phyloP scores from a whole-genome alignment of 1,284 basidiomycete genomes.

The Marasmius oreades region DNA sequence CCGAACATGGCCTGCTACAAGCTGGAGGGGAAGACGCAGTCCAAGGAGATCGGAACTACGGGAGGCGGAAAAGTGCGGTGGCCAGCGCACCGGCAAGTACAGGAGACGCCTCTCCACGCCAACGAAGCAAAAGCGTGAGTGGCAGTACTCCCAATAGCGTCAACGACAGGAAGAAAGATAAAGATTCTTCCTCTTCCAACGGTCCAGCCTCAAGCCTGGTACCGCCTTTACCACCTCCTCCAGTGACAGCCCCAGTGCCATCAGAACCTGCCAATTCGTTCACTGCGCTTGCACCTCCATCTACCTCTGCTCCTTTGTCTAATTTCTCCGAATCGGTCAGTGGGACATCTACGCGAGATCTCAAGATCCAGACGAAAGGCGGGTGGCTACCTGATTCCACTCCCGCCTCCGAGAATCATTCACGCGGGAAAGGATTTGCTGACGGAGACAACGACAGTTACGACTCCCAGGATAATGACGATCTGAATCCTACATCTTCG shows the following conservation, averaged over 20 bases:
- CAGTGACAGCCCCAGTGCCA: slow-evolving; percentile 10
- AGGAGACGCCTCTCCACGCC: background rate
- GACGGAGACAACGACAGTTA: background rate
- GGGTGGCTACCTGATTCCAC: no score
- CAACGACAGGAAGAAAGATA: slow-evolving; percentile 19
- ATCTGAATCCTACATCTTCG: slow-evolving; percentile 18
- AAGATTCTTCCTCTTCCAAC: slow-evolving; percentile 6
- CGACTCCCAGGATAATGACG: background rate
- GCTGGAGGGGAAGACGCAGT: background rate
- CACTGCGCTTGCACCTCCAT: background rate
- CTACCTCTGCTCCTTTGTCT: background rate
- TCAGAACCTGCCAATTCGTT: background rate
- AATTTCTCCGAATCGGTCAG: background rate
- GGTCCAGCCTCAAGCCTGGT: slow-evolving; percentile 13
- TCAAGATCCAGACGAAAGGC: no score
- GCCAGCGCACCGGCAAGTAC: background rate
- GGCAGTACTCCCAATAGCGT: slow-evolving; percentile 1
- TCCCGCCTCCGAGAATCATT: background rate
- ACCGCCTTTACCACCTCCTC: slow-evolving; percentile 9
- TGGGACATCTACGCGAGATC: no score
- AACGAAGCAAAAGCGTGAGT: slow-evolving; percentile 9
- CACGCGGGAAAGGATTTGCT: background rate
- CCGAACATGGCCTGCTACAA: slow-evolving; percentile 57
- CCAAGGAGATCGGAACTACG: slow-evolving; percentile 20
- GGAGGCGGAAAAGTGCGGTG: slow-evolving; percentile 20